Evolutionary conservation across 2,329 filamentous ascomycete species (phyloP), one percentile per base, ranked within the genome.

Genomic region (Escovopsis sp.): DNA sequence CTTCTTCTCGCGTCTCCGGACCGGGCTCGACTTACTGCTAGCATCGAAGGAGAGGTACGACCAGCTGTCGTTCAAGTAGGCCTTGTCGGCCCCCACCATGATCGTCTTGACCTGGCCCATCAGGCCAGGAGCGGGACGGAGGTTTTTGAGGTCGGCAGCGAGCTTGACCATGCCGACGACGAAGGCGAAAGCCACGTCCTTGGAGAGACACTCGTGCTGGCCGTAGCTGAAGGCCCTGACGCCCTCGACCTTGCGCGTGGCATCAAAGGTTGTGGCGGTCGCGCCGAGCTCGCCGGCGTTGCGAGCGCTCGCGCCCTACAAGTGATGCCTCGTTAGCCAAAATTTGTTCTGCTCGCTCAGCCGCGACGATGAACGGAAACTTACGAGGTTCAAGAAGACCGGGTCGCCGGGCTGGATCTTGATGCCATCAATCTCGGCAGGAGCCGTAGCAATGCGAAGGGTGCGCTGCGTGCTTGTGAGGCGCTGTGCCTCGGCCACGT

Each of bases 21-120:
- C 20, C 10, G 35, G 36, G 15, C 5, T 1, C 25, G 33, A 59
- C 63, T 61, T 62, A 70, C 67, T 68, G 45, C 59, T 67, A 2
- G 64, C 60, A 45, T 69, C 64, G 12, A 62, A 61, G 29, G 55
- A 55, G 13, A 70, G 57, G 37, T 62, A 64, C 1, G 65, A 67
- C 63, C 67, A 70, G 47, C 61, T 67, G 37, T 70, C 66, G 43
- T 68, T 67, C 15, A 69, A 57, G 42, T 66, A 70, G 8, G 56
- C 58, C 47, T 61, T 63, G 46, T 67, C 58, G 0, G 53, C 48
- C 9, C 56, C 60, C 13, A 66, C 53, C 0, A 47, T 50, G 48
- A 71, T 62, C 1, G 60, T 64, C 58, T 68, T 68, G 45, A 68
- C 59, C 37, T 53, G 42, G 1, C 66, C 67, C 60, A 68, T 68